Evolutionary conservation across 495 filamentous ascomycete species (phyloP), one percentile per base, ranked within the genome.

Genomic region (Pyronema domesticum): DNA sequence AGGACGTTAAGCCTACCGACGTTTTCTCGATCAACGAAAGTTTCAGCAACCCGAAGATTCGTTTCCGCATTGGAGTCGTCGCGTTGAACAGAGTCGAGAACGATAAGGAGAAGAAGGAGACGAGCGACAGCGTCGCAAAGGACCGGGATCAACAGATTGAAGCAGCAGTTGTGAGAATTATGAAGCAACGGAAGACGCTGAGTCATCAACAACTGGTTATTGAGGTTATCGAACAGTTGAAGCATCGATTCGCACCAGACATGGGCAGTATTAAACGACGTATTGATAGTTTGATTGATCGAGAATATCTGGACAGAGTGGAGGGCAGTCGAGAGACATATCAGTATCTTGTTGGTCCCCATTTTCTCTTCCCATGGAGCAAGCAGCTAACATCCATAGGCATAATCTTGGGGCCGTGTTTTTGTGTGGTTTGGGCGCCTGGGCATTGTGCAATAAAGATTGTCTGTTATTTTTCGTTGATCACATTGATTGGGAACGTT

Each of bases 291-390:
- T 68, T 99, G 58, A 91, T 99, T 51, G 81, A 83, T 57, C 76
- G 88, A 45, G 91, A 99, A 64, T 99, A 95, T 62, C 69, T 99
- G n/a, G 89, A 94, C 68, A 79, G 91, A 23, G 71, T 89, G 0
- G 83, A 87, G 15, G 71, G 69, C 3, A 77, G 81, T 10, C 70
- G 74, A 5, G 74, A 86, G 1, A 77, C 80, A 0, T 94, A 94
- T 62, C 74, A 76, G 36, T 95, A 95, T 65, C 66, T 95, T 53
- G 89, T 65, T 13, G 53, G 55, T 51, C 14, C 15, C 39, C 6
- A 13, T 42, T 17, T 17, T 17, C 11, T 42, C 39, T 17, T 42
- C 39, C 39, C 15, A 2, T 42, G 11, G 15, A 42, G 39, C 7
- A 42, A 13, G 15, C 1, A 13, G 15, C 39, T 42, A 42, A 42